These are phyloP conservation scores for Annona cherimola DNA, from an alignment of 164 flowering plant genomes.

Conservation along the genomic window DNA sequence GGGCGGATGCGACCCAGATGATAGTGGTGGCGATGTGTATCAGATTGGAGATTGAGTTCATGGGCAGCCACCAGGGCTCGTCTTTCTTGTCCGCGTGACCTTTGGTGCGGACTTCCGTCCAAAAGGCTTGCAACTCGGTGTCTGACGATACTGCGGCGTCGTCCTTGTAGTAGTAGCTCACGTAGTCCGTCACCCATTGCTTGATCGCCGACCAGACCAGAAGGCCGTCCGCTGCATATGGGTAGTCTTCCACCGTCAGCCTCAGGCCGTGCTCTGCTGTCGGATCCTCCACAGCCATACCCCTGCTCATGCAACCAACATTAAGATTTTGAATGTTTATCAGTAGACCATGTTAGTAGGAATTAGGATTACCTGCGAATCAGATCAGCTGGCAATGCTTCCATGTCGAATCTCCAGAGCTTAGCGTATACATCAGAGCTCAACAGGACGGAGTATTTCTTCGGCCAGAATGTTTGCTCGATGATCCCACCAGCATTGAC, in stretches of 20 bases:
- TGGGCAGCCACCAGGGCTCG: conserved; percentile 78
- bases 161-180: conserved; percentile 46
- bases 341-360: neutral
- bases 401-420: conserved; percentile 58
- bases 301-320: conserved; percentile 29
- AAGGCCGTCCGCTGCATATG: conserved; percentile 75
- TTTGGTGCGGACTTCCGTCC: conserved; percentile 54
- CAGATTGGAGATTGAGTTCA: conserved; percentile 42
- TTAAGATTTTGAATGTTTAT: neutral
- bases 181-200: conserved; percentile 63
- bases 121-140: conserved; percentile 73
- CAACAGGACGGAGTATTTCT: conserved; percentile 48
- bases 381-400: conserved; percentile 63
- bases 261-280: conserved; percentile 59
- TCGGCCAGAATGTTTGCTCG: conserved; percentile 47
- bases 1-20: conserved; percentile 65
- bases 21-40: conserved; percentile 50
- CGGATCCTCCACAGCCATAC: conserved; percentile 74
- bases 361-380: conserved; percentile 40
- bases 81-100: conserved; percentile 81
- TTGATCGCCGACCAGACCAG: conserved; percentile 55
- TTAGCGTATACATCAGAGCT: conserved; percentile 51
- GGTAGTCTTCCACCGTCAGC: conserved; percentile 63
- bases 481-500: conserved; percentile 60
- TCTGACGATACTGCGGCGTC: conserved; percentile 32